Evolutionary conservation across 192 early-diverging fungal genomes (phyloP).

Genomic region (Coemansia sp.): DNA sequence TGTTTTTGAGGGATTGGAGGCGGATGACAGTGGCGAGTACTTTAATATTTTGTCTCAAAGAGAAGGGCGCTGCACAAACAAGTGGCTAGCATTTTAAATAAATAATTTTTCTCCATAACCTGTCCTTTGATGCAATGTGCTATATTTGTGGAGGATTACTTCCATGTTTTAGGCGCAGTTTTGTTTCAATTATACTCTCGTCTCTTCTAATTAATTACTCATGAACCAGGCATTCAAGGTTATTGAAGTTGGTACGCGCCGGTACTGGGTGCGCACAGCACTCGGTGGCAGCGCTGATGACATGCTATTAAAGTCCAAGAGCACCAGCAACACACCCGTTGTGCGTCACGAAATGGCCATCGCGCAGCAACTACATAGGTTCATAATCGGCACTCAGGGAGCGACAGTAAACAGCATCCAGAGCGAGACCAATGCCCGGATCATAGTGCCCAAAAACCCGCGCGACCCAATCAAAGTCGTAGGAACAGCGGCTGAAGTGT

Average conservation of each 20-base stretch:
- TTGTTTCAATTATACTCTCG: neutral
- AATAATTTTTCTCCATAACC: neutral
- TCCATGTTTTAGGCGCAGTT: too few relatives aligned
- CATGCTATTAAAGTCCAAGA: neutral
- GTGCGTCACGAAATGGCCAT: constrained; percentile 1
- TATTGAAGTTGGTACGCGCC: constrained; percentile 19
- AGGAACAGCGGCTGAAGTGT: constrained; percentile 14
- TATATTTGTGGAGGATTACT: too few relatives aligned
- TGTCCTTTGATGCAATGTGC: too few relatives aligned
- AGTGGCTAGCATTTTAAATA: neutral
- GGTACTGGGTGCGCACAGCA: constrained; percentile 18
- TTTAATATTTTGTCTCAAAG: neutral
- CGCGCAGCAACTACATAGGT: constrained; percentile 27
- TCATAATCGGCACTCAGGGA: constrained; percentile 8
- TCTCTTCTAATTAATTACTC: neutral
- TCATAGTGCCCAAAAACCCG: constrained; percentile 15
- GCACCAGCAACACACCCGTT: neutral
- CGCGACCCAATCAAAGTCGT: constrained; percentile 27
- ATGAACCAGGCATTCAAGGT: constrained; percentile 2
- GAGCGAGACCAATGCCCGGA: constrained; percentile 19
- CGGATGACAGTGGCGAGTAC: neutral
- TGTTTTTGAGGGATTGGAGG: neutral
- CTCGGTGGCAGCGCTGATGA: neutral
- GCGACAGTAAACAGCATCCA: neutral
- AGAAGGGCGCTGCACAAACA: neutral